These are phyloP conservation scores for Hypoxylon sp. DNA, from an alignment of 2,329 filamentous ascomycete species.

Conservation along the genomic window DNA sequence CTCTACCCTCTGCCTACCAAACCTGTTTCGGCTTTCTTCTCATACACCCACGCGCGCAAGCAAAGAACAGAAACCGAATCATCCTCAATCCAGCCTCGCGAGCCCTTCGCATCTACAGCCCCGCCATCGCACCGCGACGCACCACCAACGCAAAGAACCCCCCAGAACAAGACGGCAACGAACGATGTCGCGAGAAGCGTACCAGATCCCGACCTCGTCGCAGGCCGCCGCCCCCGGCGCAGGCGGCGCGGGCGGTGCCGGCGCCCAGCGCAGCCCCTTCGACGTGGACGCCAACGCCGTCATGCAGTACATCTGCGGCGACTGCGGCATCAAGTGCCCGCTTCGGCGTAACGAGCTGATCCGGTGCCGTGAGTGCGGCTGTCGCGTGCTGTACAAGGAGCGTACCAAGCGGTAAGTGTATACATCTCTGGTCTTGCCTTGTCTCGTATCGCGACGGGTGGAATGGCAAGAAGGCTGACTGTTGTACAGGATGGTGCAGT, in stretches of 20 bases:
- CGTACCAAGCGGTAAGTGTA: constrained; percentile 92
- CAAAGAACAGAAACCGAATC: neutral
- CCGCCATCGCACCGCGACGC: neutral
- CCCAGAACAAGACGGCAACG: neutral
- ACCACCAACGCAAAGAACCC: neutral
- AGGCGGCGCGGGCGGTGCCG: constrained; percentile 52
- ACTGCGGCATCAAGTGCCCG: constrained; percentile 80
- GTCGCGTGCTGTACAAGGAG: constrained; percentile 97
- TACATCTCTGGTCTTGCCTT: constrained; percentile 1
- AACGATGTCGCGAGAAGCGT: constrained; percentile 78
- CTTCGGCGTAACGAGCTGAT: constrained; percentile 82
- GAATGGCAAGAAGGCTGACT: neutral
- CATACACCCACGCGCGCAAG: too few relatives aligned
- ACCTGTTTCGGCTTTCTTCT: too few relatives aligned
- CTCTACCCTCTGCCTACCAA: too few relatives aligned
- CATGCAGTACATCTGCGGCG: constrained; percentile 79
- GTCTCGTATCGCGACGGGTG: neutral
- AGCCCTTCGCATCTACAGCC: neutral
- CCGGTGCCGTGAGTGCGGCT: constrained; percentile 90
- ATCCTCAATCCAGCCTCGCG: too few relatives aligned
- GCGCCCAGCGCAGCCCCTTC: constrained; percentile 46
- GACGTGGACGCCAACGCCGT: constrained; percentile 59
- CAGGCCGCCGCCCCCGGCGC: constrained; percentile 38
- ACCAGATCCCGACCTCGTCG: constrained; percentile 72
- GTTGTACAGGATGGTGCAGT: constrained; percentile 87